Conservation (phyloP, 352 stramenopile species). For the Pythium vanterpoolii region DNA sequence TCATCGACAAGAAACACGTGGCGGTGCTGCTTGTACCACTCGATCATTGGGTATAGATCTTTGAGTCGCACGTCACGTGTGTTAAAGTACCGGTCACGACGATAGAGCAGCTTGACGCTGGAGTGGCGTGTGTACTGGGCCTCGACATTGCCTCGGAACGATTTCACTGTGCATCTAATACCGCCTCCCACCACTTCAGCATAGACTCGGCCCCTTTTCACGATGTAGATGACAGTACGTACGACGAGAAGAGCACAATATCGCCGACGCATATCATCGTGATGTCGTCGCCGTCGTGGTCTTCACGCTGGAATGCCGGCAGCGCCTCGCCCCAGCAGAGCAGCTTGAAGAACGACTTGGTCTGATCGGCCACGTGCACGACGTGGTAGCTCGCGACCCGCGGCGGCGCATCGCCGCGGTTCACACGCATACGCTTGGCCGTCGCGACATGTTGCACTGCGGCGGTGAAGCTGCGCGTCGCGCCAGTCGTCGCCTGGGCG, state of each 20-base stretch:
- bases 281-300: conserved; percentile 30
- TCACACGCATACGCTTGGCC: conserved; percentile 29
- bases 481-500: neutral
- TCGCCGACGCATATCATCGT: conserved; percentile 39
- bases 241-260: conserved; percentile 54
- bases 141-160: conserved; percentile 45
- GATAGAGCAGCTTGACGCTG: conserved; percentile 53
- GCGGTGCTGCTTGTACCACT: conserved; percentile 62
- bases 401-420: conserved; percentile 3
- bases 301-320: conserved; percentile 33
- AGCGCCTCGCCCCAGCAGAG: conserved; percentile 47
- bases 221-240: neutral
- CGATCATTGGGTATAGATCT: conserved; percentile 61
- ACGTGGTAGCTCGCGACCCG: conserved; percentile 40
- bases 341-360: conserved; percentile 48
- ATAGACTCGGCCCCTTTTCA: neutral
- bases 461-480: conserved; percentile 41
- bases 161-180: conserved; percentile 38
- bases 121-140: conserved; percentile 46
- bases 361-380: conserved; percentile 44
- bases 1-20: conserved; percentile 29
- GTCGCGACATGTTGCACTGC: conserved; percentile 45
- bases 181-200: neutral
- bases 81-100: conserved; percentile 53
- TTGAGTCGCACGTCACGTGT: conserved; percentile 46